Percentiles rank a stretch among this genome's conserved stretches.
Evolutionary conservation across 768 basidiomycete species (phyloP).

Genomic region (Naganishia vishniacii): DNA sequence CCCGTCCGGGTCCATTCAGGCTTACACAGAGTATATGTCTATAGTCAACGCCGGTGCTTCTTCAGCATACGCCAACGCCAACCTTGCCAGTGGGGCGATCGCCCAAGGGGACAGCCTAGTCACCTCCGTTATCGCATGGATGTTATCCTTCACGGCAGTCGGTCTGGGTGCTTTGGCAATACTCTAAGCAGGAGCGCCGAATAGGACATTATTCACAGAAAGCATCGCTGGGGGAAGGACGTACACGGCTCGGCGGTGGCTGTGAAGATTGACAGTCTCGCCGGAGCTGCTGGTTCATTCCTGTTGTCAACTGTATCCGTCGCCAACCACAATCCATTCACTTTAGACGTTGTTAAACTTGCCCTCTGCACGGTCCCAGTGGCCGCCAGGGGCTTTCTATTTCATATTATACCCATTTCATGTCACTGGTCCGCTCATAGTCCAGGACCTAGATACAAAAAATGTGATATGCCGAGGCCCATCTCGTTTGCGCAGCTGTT

Average conservation of each 20-base stretch:
- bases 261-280: background rate
- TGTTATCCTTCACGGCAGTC: conserved; percentile 7
- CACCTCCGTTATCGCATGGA: conserved; percentile 1
- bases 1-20: conserved; percentile 17
- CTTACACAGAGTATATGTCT: conserved; percentile 15
- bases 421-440: background rate
- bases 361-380: background rate
- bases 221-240: background rate
- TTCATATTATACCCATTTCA: background rate
- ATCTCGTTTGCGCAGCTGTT: too few relatives aligned
- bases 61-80: conserved; percentile 1
- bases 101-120: background rate
- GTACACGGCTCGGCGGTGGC: too few relatives aligned
- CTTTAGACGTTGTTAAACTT: background rate
- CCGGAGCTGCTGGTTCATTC: background rate
- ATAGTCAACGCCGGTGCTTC: conserved; percentile 11
- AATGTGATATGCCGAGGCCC: too few relatives aligned
- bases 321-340: background rate
- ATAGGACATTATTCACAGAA: too few relatives aligned
- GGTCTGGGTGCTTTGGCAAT: conserved; percentile 16
- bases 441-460: too few relatives aligned
- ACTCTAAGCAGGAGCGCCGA: background rate
- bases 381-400: background rate
- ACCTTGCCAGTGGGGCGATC: background rate
- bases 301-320: conserved; percentile 8